Evolutionary conservation across 371 early-diverging fungal species (phyloP).

Genomic region (Thermomucor indicae-seudaticae): DNA sequence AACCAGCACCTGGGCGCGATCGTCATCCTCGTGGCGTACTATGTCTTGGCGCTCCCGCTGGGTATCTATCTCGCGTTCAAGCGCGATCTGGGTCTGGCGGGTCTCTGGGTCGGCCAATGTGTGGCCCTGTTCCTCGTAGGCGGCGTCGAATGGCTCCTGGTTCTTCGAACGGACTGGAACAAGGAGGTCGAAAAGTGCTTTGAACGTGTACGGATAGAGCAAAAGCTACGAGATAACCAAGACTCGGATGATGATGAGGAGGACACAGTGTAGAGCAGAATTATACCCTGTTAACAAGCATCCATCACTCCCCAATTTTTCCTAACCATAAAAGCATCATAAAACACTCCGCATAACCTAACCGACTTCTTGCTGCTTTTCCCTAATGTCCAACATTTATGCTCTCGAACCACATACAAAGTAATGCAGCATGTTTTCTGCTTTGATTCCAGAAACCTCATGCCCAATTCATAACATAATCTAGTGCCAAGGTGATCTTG

Average conservation of each 20-base stretch:
- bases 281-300: too few relatives aligned
- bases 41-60: constrained; percentile 66
- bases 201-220: too few relatives aligned
- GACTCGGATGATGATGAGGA: too few relatives aligned
- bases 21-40: constrained; percentile 66
- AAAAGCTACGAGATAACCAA: too few relatives aligned
- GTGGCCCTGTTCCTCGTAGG: constrained; percentile 52
- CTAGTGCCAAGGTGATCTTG: constrained; percentile 85
- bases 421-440: background rate
- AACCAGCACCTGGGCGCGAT: constrained; percentile 67
- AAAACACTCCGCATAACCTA: background rate
- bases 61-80: constrained; percentile 62
- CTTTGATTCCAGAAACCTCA: background rate
- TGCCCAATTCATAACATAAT: background rate
- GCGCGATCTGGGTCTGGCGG: constrained; percentile 49
- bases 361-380: background rate
- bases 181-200: constrained; percentile 41
- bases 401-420: background rate
- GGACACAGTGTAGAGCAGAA: too few relatives aligned
- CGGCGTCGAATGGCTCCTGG: constrained; percentile 33
- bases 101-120: constrained; percentile 67
- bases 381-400: background rate
- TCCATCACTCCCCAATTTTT: too few relatives aligned
- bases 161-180: constrained; percentile 43
- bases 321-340: too few relatives aligned